Evolutionary conservation across 2,329 filamentous ascomycete genomes (phyloP), one percentile per base, ranked within the genome.

Genomic region (Alternaria burnsii): DNA sequence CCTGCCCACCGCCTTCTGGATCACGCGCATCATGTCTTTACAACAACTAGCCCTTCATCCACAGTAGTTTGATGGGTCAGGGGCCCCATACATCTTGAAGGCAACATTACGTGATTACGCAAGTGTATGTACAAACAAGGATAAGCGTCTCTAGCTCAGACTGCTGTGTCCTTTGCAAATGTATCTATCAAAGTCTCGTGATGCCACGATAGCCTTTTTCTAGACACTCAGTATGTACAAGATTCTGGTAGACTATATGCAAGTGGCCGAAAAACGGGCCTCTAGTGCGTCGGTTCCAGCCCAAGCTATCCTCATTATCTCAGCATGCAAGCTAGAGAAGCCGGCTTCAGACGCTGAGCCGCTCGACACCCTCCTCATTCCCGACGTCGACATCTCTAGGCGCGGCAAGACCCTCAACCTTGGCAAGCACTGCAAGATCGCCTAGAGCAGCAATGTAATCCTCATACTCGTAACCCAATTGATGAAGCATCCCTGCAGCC

Each of bases 401-500:
- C 44, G 58, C 55, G 48, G 54, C 58, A 36, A 62, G 73, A 70
- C 63, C 66, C 68, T 76, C 70, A 65, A 76, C 67, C 54, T 73
- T 71, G 50, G 72, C 76, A 56, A 75, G 63, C 52, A 69, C 63
- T 30, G 63, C 70, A 40, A 78, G 70, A 53, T 61, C 70, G 36
- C 74, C 75, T 44, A 78, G 55, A 53, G 76, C 72, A 20, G 70
- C 67, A 36, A 68, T 54, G 32, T 76, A 74, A 40, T 78, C 75
- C 36, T 76, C 71, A 40, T 75, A 63, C 50, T 78, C 74, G 34
- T 70, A 68, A 12, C 76, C 76, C 54, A 78, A 58, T 46, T 69
- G 67, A 59, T 75, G 69, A 26, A 78, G 70, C 41, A 75, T 50
- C 38, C 60, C 63, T 26, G 69, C 70, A 52, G 72, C 74, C 75